Base-by-base conservation (phyloP, 176 grass and related monocot genomes). In the Cocos nucifera region DNA sequence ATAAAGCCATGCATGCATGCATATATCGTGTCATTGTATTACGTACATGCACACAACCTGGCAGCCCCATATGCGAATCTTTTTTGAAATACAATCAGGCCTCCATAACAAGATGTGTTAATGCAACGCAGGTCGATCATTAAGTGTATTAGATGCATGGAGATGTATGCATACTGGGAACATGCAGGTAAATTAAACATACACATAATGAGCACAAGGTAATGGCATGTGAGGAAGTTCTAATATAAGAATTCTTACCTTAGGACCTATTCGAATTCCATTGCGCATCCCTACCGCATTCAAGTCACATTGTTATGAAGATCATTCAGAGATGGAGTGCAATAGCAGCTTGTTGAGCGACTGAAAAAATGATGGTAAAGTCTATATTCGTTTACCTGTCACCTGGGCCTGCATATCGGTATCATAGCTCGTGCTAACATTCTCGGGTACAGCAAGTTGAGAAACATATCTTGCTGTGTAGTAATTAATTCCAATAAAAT, bases 401-500 rank as follows among this genome's bases (percentile, higher is more conserved):
- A 79, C 35, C 30, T 78, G 85, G 53, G 69, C 15, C 60, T n/a
- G 72, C 30, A 80, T 81, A 72, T 85, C 77, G 0, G 67, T 86
- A 8, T 4, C 62, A 18, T 78, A 86, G 50, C 74, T 86, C 3
- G 1, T 22, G 15, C 62, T 73, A 5, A 86, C n/a, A 19, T 74
- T 74, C 66, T 78, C 71, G 7, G 79, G 59, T 16, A 61, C 24
- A 29, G 66, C 71, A 75, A 75, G 61, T n/a, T 7, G 48, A 19
- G 24, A 4, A 7, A 62, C 77, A 73, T 72, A 80, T 17, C 54
- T 56, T 39, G 82, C 4, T 54, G 73, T 73, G 79, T 83, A 83
- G 67, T 88, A 88, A 56, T 88, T 88, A n/a, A 88, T 22, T 16
- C 85, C 83, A 30, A 86, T 82, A 55, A 86, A 86, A 67, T 86